phyloP scores from a whole-genome alignment of 331 rosid species.

The Cucumis variabilis region DNA sequence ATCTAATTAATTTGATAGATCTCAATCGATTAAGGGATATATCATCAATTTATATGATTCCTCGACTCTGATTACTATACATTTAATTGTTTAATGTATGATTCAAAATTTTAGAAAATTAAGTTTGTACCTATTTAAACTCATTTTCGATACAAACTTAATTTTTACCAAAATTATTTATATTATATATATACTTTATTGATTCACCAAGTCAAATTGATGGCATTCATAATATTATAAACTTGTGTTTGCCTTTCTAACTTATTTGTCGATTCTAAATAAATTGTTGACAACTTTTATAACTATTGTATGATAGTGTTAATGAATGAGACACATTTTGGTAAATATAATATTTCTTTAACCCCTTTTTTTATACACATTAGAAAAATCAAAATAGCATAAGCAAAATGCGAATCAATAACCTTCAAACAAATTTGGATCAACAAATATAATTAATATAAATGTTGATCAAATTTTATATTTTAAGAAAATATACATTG shows the following conservation, averaged over 20 bases:
- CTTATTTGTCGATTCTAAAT: background rate
- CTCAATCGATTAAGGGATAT: no score
- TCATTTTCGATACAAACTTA: no score
- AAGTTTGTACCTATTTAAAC: no score
- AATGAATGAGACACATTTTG: background rate
- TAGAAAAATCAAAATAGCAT: background rate
- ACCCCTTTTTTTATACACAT: background rate
- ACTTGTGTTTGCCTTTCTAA: no score
- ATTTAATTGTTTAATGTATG: no score
- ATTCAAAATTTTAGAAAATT: no score
- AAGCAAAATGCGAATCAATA: background rate
- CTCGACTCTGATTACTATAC: no score
- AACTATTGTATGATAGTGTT: background rate
- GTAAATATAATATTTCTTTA: background rate
- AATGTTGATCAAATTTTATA: background rate
- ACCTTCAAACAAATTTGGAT: background rate
- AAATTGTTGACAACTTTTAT: background rate
- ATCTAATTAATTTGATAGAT: no score
- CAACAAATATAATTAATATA: background rate
- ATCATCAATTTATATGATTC: no score
- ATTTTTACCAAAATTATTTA: no score
- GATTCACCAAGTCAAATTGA: background rate
- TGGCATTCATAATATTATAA: no score
- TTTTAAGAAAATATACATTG: background rate
- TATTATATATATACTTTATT: no score